These are phyloP conservation scores for Cutaneotrichosporon mucoides DNA, from an alignment of 1,284 basidiomycete species.

Conservation along the genomic window DNA sequence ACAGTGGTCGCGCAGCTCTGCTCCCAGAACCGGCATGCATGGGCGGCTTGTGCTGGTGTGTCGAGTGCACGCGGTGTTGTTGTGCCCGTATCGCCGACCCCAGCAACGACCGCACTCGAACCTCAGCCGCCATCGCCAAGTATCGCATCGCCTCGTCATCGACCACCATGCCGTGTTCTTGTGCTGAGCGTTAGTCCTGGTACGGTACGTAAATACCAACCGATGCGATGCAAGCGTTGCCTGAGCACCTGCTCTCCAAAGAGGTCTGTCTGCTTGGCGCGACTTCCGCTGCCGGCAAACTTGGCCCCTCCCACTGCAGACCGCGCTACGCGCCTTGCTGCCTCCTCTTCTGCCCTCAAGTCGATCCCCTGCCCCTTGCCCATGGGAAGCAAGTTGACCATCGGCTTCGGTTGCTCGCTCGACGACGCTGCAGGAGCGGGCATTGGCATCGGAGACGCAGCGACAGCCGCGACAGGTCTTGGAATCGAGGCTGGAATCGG, in stretches of 20 bases:
- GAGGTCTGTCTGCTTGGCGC: slow-evolving; percentile 35
- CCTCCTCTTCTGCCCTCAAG: slow-evolving; percentile 41
- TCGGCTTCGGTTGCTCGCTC: not conserved
- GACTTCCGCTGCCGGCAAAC: slow-evolving; percentile 21
- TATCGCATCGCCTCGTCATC: slow-evolving; percentile 39
- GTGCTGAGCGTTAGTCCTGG: slow-evolving; percentile 17
- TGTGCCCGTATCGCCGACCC: slow-evolving; percentile 34
- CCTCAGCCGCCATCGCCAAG: slow-evolving; percentile 41
- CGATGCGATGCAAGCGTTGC: slow-evolving; percentile 20
- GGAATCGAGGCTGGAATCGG: not conserved
- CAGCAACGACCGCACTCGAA: slow-evolving; percentile 34
- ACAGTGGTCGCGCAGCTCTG: slow-evolving; percentile 23
- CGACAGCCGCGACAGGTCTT: not conserved
- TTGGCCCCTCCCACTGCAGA: slow-evolving; percentile 17
- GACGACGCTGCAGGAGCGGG: too few relatives aligned
- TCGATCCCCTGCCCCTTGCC: slow-evolving; percentile 24
- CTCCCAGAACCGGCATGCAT: slow-evolving; percentile 9
- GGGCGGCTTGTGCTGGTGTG: slow-evolving; percentile 32
- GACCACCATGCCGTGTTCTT: slow-evolving; percentile 31
- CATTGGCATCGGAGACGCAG: too few relatives aligned
- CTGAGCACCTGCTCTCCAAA: slow-evolving; percentile 30
- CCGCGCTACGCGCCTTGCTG: slow-evolving; percentile 25
- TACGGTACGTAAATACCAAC: slow-evolving; percentile 16
- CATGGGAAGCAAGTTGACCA: slow-evolving; percentile 12
- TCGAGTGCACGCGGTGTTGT: slow-evolving; percentile 39